Evolutionary conservation across 257 asterid species (phyloP), one percentile per base, ranked within the genome.

Genomic region (Solanum raphanifolium): DNA sequence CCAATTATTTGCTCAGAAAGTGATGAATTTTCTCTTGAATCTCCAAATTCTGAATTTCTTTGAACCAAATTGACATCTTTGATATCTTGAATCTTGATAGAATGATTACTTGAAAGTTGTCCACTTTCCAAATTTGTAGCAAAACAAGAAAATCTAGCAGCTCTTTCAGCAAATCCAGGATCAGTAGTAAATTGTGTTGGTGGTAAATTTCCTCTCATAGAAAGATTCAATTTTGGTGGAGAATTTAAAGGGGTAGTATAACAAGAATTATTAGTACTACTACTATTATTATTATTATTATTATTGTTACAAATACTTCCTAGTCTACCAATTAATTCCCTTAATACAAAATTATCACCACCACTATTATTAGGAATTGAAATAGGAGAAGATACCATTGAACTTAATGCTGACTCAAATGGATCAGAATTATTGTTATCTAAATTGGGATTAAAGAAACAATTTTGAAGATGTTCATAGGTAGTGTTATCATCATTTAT

Each of bases 331-430:
- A 95, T 94, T 7, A 96, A 93, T 78, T 96, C 99, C 65, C 93
- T 88, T 20, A 95, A 88, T 27, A 92, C 96, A 88, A 92, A 86
- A 72, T 87, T 90, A 25, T 93, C 95, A 48, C 90, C 92, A 20
- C 43, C 43, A 8, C 34, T 83, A 31, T n/a, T 46, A 75, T 86
- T 88, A 3, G 88, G 85, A 60, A 84, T 84, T 62, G 92, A 89
- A 68, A 85, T 78, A 6, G 99, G 98, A 20, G 99, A 96, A 2
- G 99, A 96, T 7, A 95, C 99, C 96, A 95, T 95, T 9, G 99
- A 96, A 90, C 98, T 95, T 89, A 96, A 89, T 72, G 98, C 98
- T 3, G 98, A 96, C 89, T 95, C 96, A 38, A 94, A 93, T 32
- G 95, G 95, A 73, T 94, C 98, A 38, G 69, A 89, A 41, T 94